phyloP scores from a whole-genome alignment of 1,284 basidiomycete genomes.

The Ceratobasidium sp. region DNA sequence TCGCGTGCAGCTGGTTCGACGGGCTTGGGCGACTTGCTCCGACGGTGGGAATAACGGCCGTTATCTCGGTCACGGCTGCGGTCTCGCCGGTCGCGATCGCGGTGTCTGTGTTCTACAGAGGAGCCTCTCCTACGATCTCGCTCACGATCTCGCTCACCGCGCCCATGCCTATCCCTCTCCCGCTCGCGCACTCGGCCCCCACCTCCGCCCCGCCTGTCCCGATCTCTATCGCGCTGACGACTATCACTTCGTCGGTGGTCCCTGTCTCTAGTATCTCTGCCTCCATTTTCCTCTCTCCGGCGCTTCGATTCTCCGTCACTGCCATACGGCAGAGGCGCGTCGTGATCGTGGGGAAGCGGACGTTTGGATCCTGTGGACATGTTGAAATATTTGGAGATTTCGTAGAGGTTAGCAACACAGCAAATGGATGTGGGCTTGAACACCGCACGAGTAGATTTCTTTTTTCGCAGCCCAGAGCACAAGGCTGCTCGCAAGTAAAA shows the following conservation, averaged over 20 bases:
- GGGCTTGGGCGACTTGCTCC: constrained; percentile 44
- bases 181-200: constrained; percentile 20
- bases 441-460: constrained; percentile 42
- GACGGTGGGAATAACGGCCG: constrained; percentile 40
- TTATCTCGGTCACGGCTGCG: constrained; percentile 56
- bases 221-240: constrained; percentile 50
- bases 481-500: not conserved
- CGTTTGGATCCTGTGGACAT: constrained; percentile 84
- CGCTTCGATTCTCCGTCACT: constrained; percentile 54
- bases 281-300: constrained; percentile 64
- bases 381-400: constrained; percentile 59
- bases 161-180: constrained; percentile 52
- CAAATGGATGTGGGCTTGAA: constrained; percentile 36
- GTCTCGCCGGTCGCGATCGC: constrained; percentile 23
- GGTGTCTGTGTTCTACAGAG: constrained; percentile 35
- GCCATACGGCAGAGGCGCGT: constrained; percentile 53
- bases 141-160: constrained; percentile 56
- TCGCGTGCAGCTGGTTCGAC: constrained; percentile 46
- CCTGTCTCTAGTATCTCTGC: constrained; percentile 81
- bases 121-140: constrained; percentile 51
- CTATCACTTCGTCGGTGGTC: constrained; percentile 63
- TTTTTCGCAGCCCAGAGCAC: not conserved
- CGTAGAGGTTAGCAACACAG: constrained; percentile 29
- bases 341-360: constrained; percentile 71
- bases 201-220: constrained; percentile 43